Percentiles rank a stretch among this genome's conserved stretches.
Conservation (phyloP, 805 yeast genomes). For the Alloascoidea africana region DNA sequence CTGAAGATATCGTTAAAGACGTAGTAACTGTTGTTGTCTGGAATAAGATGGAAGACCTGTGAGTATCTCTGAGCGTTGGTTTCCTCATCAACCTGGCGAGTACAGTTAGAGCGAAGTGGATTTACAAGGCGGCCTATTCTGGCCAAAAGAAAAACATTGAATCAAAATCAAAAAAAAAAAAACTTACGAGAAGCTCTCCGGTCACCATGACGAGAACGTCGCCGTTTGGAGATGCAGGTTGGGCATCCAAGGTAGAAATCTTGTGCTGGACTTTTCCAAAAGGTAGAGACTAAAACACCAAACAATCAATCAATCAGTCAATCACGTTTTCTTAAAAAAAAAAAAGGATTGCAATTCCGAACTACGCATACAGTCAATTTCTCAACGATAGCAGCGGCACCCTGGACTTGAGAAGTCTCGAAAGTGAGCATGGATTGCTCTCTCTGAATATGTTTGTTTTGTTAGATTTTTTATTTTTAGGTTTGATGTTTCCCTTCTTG, state of each 20-base stretch:
- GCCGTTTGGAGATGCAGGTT: constrained; percentile 78
- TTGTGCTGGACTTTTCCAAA: constrained; percentile 89
- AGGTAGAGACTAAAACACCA: constrained; percentile 42
- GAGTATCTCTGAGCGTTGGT: constrained; percentile 92
- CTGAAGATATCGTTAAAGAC: constrained; percentile 96
- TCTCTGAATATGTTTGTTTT: constrained; percentile 27
- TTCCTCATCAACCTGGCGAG: constrained; percentile 61
- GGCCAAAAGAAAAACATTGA: not conserved
- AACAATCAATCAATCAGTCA: too few relatives aligned
- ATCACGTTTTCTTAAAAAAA: too few relatives aligned
- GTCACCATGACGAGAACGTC: constrained; percentile 96
- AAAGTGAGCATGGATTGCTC: constrained; percentile 96
- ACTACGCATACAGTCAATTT: constrained; percentile 41
- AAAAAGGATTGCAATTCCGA: too few relatives aligned
- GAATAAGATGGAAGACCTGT: constrained; percentile 93
- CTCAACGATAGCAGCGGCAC: constrained; percentile 85
- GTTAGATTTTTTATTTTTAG: not conserved
- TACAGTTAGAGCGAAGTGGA: not conserved
- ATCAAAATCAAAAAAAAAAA: not conserved
- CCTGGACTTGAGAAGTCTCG: constrained; percentile 89
- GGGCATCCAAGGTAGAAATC: constrained; percentile 92
- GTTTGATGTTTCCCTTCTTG: not conserved
- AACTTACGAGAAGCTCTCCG: constrained; percentile 59
- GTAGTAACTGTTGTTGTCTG: constrained; percentile 81
- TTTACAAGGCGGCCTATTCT: not conserved